Evolutionary conservation across 2,329 filamentous ascomycete genomes (phyloP).

Genomic region (Aspergillus felis): DNA sequence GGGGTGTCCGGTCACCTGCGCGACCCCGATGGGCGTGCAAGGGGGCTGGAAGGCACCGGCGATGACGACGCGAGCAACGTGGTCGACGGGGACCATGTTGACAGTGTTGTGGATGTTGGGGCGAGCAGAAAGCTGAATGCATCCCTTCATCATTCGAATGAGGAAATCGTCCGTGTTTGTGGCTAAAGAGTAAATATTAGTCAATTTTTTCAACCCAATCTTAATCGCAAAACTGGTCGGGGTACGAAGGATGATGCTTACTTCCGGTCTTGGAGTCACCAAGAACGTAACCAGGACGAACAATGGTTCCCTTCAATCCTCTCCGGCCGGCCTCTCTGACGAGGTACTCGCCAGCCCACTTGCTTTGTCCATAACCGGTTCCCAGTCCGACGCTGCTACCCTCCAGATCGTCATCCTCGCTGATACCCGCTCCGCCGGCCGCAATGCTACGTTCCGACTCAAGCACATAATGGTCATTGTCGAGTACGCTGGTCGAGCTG

Average conservation of each 20-base stretch:
- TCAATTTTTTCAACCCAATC: neutral
- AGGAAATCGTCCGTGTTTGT: constrained; percentile 88
- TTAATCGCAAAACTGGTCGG: neutral
- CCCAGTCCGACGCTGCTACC: constrained; percentile 72
- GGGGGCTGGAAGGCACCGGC: constrained; percentile 66
- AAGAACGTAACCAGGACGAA: constrained; percentile 81
- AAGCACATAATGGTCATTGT: constrained; percentile 75
- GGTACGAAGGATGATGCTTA: constrained; percentile 11
- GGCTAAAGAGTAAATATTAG: constrained; percentile 12
- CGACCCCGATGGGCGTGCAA: constrained; percentile 54
- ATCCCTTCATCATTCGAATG: constrained; percentile 80
- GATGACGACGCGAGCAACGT: constrained; percentile 76
- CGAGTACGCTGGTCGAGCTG: constrained; percentile 75
- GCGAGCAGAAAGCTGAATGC: constrained; percentile 69
- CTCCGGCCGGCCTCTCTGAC: constrained; percentile 73
- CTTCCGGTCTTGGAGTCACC: constrained; percentile 66
- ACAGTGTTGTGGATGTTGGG: constrained; percentile 81
- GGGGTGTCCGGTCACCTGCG: constrained; percentile 76
- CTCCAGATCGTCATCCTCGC: constrained; percentile 72
- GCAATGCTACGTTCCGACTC: constrained; percentile 62
- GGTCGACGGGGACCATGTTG: constrained; percentile 82
- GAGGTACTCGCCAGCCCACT: constrained; percentile 75
- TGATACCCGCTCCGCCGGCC: constrained; percentile 61
- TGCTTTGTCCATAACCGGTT: constrained; percentile 87
- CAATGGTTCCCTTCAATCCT: constrained; percentile 69